phyloP scores from a whole-genome alignment of 139 green algal genomes.

The Spirogloea muscicola region DNA sequence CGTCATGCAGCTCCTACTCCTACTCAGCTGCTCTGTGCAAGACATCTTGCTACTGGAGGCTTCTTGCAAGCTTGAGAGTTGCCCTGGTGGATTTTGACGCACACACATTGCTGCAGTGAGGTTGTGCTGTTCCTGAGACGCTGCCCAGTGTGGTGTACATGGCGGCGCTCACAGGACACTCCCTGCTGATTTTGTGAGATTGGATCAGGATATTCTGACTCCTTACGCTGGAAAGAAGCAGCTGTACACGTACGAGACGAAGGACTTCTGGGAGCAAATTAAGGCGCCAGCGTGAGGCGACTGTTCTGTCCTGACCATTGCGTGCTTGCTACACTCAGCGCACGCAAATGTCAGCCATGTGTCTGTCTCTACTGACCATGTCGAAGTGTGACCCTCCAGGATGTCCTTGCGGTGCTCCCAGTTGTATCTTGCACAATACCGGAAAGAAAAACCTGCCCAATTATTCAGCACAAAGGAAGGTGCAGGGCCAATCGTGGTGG shows the following conservation, averaged over 20 bases:
- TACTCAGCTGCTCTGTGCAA: too few relatives aligned
- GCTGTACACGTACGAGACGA: conserved; percentile 50
- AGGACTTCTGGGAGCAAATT: conserved; percentile 56
- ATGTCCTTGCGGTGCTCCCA: conserved; percentile 45
- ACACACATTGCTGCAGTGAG: too few relatives aligned
- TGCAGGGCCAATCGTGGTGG: conserved; percentile 34
- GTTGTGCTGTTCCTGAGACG: too few relatives aligned
- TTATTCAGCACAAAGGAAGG: conserved; percentile 7
- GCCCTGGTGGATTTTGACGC: too few relatives aligned
- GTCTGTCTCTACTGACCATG: too few relatives aligned
- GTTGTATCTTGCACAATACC: conserved; percentile 48
- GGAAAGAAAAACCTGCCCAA: conserved; percentile 16
- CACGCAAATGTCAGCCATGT: too few relatives aligned
- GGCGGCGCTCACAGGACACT: not conserved
- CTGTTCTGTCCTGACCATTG: too few relatives aligned
- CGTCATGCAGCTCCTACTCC: too few relatives aligned
- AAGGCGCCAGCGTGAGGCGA: conserved; percentile 49
- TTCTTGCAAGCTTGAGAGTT: too few relatives aligned
- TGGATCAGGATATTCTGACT: conserved; percentile 51
- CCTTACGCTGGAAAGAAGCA: conserved; percentile 52
- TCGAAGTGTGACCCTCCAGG: conserved; percentile 19
- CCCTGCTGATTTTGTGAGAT: conserved; percentile 14
- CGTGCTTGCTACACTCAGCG: too few relatives aligned
- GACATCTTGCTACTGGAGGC: too few relatives aligned
- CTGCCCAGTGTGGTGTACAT: too few relatives aligned